Evolutionary conservation across 306 rosid genomes (phyloP).

Genomic region (Cucumis melo): DNA sequence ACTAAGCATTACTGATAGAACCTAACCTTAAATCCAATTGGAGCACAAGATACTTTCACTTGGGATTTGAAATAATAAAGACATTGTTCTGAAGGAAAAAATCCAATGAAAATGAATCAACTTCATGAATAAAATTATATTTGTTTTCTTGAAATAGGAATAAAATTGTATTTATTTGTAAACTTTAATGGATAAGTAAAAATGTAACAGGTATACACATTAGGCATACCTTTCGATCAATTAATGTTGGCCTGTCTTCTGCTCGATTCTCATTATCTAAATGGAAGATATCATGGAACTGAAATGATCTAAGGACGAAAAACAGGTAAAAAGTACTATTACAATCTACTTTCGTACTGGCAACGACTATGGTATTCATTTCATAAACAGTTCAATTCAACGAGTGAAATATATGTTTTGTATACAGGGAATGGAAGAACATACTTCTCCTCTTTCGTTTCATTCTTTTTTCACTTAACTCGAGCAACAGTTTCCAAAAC

Average conservation of each 20-base stretch:
- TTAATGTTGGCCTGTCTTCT: conserved; percentile 85
- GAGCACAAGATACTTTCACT: conserved; percentile 86
- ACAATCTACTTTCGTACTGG: conserved; percentile 3
- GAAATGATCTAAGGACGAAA: conserved; percentile 61
- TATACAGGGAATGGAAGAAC: conserved; percentile 10
- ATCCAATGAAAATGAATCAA: neutral
- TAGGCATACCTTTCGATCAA: conserved; percentile 63
- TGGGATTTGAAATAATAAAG: conserved; percentile 75
- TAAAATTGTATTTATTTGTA: neutral
- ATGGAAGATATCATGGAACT: conserved; percentile 78
- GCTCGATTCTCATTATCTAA: conserved; percentile 81
- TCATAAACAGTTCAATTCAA: conserved; percentile 10
- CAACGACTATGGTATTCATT: conserved; percentile 1
- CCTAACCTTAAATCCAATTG: conserved; percentile 76
- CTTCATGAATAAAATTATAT: neutral
- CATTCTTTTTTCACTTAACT: conserved; percentile 86
- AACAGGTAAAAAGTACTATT: conserved; percentile 10
- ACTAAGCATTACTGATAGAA: neutral
- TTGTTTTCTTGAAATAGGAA: neutral
- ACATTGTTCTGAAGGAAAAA: conserved; percentile 66
- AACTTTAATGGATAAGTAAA: neutral
- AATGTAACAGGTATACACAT: conserved; percentile 8
- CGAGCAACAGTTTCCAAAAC: conserved; percentile 95
- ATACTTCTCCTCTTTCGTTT: conserved; percentile 87
- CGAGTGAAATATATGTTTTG: conserved; percentile 9